Evolutionary conservation across 2,329 filamentous ascomycete genomes (phyloP).

Genomic region (Botrytis porri): DNA sequence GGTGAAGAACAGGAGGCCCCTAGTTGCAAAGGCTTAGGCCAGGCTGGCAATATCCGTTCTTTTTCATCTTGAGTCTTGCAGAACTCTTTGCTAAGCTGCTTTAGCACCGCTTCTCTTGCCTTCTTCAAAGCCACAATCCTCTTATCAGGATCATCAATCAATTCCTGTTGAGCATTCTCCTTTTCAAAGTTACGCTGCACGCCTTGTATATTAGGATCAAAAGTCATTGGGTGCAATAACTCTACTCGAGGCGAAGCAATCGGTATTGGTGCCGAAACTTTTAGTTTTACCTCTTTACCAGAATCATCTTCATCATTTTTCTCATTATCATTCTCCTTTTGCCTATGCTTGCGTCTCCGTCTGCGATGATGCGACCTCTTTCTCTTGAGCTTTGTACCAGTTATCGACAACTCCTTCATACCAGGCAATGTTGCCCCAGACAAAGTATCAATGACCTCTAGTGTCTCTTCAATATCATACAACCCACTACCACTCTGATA

Average conservation of each 20-base stretch:
- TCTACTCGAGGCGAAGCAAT: conserved; percentile 30
- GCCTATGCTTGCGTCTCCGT: conserved; percentile 37
- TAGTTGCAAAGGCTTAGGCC: conserved; percentile 13
- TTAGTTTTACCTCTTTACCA: not conserved
- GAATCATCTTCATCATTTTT: conserved; percentile 31
- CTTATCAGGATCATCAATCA: conserved; percentile 56
- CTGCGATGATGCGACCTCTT: conserved; percentile 39
- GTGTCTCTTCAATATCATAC: conserved; percentile 29
- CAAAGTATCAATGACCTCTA: conserved; percentile 29
- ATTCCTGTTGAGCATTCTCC: conserved; percentile 53
- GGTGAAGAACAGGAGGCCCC: conserved; percentile 26
- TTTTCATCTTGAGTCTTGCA: conserved; percentile 32
- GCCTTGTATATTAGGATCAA: conserved; percentile 51
- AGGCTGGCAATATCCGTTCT: conserved; percentile 13
- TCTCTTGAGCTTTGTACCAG: conserved; percentile 47
- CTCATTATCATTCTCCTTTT: conserved; percentile 32
- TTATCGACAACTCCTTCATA: conserved; percentile 24
- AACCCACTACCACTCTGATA: conserved; percentile 30
- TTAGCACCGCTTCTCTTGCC: conserved; percentile 59
- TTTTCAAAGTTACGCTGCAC: conserved; percentile 58
- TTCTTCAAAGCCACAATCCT: conserved; percentile 54
- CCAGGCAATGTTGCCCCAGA: conserved; percentile 21
- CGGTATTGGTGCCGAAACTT: conserved; percentile 33
- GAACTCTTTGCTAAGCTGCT: conserved; percentile 56
- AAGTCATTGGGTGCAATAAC: conserved; percentile 55